A percentile compares a stretch with the other conserved stretches of the same genome.
phyloP scores from a whole-genome alignment of 164 flowering plant species.

The Macadamia integrifolia region DNA sequence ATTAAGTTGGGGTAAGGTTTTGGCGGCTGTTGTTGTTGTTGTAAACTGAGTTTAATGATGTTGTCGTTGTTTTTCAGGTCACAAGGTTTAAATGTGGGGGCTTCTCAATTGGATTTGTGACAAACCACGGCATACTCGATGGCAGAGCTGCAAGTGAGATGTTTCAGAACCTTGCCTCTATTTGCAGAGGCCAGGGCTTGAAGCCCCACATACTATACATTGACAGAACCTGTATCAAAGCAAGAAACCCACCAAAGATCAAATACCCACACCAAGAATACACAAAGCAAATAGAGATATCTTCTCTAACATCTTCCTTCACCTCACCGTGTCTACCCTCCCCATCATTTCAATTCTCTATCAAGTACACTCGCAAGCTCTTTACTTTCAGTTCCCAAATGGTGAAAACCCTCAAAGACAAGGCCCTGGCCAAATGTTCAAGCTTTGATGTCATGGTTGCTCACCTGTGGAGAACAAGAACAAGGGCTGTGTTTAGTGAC shows the following conservation, averaged over 20 bases:
- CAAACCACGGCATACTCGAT: constrained; percentile 41
- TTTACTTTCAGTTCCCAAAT: constrained; percentile 29
- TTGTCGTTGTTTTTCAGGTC: constrained; percentile 24
- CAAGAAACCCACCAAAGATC: constrained; percentile 38
- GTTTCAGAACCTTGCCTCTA: constrained; percentile 36
- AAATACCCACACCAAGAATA: constrained; percentile 33
- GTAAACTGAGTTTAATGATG: too few species aligned
- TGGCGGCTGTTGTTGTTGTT: too few species aligned
- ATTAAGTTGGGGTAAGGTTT: too few species aligned
- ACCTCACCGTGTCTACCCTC: constrained; percentile 16
- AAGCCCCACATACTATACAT: constrained; percentile 17
- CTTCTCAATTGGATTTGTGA: constrained; percentile 38
- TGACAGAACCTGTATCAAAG: constrained; percentile 33
- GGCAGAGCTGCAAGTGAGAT: constrained; percentile 44
- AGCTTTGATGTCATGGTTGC: constrained; percentile 40
- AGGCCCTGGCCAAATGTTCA: constrained; percentile 30
- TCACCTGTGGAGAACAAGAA: constrained; percentile 38
- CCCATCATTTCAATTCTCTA: constrained; percentile 17
- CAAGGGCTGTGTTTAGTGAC: constrained; percentile 27
- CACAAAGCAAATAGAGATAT: constrained; percentile 11
- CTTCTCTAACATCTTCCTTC: constrained; percentile 26
- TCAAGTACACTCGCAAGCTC: constrained; percentile 23
- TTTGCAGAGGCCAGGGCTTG: constrained; percentile 37
- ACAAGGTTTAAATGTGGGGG: constrained; percentile 49
- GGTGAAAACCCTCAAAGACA: constrained; percentile 24